Evolutionary conservation across 78 protist species (phyloP).

Genomic region (Tieghemostelium lacteum): DNA sequence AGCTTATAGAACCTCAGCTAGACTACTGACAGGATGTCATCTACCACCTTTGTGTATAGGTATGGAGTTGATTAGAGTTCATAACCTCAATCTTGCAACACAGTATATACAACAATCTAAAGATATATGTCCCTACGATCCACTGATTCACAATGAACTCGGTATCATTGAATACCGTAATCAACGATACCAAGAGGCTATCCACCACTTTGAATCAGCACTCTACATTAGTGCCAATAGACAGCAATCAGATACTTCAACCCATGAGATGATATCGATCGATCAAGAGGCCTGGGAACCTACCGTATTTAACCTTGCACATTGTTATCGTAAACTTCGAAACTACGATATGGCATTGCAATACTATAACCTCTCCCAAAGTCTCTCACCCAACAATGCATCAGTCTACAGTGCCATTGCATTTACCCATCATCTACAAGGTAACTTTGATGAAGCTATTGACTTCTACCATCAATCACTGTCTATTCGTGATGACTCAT

Average conservation of each 20-base stretch:
- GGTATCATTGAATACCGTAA: slow-evolving; percentile 67
- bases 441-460: slow-evolving; percentile 67
- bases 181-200: slow-evolving; percentile 16
- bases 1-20: slow-evolving; percentile 73
- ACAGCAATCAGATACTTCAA: background rate
- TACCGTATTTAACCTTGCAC: slow-evolving; percentile 65
- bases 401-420: slow-evolving; percentile 37
- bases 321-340: slow-evolving; percentile 62
- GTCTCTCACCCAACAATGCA: slow-evolving; percentile 35
- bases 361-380: slow-evolving; percentile 32
- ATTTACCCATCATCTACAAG: slow-evolving; percentile 69
- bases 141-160: slow-evolving; percentile 71
- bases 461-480: slow-evolving; percentile 71
- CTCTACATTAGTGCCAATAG: slow-evolving; percentile 1
- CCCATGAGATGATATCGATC: background rate
- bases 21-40: slow-evolving; percentile 69
- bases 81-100: slow-evolving; percentile 62
- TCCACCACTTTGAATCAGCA: slow-evolving; percentile 17
- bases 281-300: slow-evolving; percentile 54
- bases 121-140: slow-evolving; percentile 77
- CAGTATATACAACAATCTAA: slow-evolving; percentile 48
- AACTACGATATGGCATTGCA: slow-evolving; percentile 25
- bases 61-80: slow-evolving; percentile 75
- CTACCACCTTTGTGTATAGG: slow-evolving; percentile 60
- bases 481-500: slow-evolving; percentile 49